phyloP scores from a whole-genome alignment of 1,284 basidiomycete species.

The Macrocybe sp. region DNA sequence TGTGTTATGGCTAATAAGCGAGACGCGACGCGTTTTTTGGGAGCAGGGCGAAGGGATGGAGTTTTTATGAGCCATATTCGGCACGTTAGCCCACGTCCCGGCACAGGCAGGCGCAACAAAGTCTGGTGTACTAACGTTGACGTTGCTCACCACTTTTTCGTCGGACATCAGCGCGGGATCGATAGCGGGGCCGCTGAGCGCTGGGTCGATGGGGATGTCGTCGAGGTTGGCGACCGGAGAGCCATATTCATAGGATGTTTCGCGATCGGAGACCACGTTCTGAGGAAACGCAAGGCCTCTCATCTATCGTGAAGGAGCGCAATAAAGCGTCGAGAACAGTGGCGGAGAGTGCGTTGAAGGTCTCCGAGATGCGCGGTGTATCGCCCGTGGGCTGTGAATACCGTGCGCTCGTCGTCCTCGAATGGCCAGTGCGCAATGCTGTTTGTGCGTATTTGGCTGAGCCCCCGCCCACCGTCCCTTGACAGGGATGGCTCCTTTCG shows the following conservation, averaged over 20 bases:
- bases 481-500: too few relatives aligned
- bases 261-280: constrained; percentile 41
- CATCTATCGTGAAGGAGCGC: constrained; percentile 30
- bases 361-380: too few relatives aligned
- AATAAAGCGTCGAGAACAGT: too few relatives aligned
- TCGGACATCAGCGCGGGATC: constrained; percentile 46
- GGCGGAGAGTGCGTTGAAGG: too few relatives aligned
- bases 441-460: too few relatives aligned
- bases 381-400: too few relatives aligned
- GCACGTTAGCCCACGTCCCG: too few relatives aligned
- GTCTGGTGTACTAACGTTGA: constrained; percentile 23
- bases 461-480: too few relatives aligned
- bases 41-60: constrained; percentile 9
- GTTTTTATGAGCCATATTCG: constrained; percentile 13
- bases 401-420: too few relatives aligned
- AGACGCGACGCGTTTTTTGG: constrained; percentile 49
- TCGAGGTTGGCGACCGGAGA: constrained; percentile 49
- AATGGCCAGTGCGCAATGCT: too few relatives aligned
- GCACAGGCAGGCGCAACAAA: constrained; percentile 3
- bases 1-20: constrained; percentile 15
- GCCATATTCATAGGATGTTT: constrained; percentile 50
- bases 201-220: constrained; percentile 73
- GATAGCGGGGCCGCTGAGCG: constrained; percentile 44
- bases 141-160: constrained; percentile 12
- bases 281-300: constrained; percentile 55